These are phyloP conservation scores for Medicago ruthenica DNA, from an alignment of 306 rosid genomes.

Conservation along the genomic window DNA sequence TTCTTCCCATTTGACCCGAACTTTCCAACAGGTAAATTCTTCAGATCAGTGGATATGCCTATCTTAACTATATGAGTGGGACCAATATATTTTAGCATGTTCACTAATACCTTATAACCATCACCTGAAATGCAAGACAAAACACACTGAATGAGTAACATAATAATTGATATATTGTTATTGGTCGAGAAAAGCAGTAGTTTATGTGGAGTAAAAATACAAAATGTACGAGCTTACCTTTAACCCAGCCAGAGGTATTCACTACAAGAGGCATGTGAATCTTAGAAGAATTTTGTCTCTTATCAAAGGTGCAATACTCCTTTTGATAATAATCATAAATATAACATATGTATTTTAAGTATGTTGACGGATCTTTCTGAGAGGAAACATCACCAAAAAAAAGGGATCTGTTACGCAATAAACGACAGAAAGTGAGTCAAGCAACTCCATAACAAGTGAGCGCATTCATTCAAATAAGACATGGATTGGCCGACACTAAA, in stretches of 20 bases:
- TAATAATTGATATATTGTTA: slow-evolving; percentile 14
- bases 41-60: slow-evolving; percentile 62
- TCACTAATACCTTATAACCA: slow-evolving; percentile 83
- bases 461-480: slow-evolving; percentile 27
- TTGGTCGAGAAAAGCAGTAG: slow-evolving; percentile 17
- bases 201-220: slow-evolving; percentile 26
- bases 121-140: slow-evolving; percentile 60
- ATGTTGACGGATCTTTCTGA: slow-evolving; percentile 69
- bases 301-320: slow-evolving; percentile 48
- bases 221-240: slow-evolving; percentile 59
- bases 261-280: slow-evolving; percentile 77
- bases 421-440: slow-evolving; percentile 36
- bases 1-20: slow-evolving; percentile 72
- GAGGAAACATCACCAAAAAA: slow-evolving; percentile 91
- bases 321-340: slow-evolving; percentile 66
- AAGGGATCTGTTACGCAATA: slow-evolving; percentile 61
- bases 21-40: slow-evolving; percentile 82
- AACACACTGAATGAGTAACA: slow-evolving; percentile 25
- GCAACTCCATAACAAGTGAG: slow-evolving; percentile 34
- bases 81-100: slow-evolving; percentile 68
- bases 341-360: slow-evolving; percentile 57
- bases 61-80: slow-evolving; percentile 90
- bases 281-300: slow-evolving; percentile 48
- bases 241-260: slow-evolving; percentile 97
- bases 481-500: slow-evolving; percentile 9